Conservation (phyloP, 2,329 filamentous ascomycete species). For the Talaromyces sp. region DNA sequence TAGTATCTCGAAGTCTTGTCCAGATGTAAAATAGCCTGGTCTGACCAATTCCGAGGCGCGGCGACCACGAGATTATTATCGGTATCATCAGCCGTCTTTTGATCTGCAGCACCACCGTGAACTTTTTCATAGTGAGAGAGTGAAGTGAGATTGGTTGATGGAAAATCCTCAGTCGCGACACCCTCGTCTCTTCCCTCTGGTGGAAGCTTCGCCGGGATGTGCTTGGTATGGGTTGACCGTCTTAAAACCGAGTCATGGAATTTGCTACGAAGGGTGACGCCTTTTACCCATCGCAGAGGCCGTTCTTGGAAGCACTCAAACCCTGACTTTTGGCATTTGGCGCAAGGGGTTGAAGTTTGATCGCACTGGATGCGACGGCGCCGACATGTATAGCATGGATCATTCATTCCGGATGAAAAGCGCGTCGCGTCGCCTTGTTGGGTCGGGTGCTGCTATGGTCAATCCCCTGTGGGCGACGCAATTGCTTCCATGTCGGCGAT, state of each 20-base stretch:
- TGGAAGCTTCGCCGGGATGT: neutral
- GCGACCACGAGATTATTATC: neutral
- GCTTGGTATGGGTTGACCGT: neutral
- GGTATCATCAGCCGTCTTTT: neutral
- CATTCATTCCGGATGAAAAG: constrained; percentile 4
- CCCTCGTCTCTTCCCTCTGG: neutral
- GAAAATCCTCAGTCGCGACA: neutral
- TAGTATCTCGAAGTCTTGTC: constrained; percentile 21
- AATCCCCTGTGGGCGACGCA: neutral
- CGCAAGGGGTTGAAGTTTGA: constrained; percentile 22
- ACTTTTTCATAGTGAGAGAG: neutral
- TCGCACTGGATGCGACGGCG: constrained; percentile 31
- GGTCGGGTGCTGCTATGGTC: neutral
- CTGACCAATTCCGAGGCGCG: neutral
- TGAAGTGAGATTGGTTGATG: neutral
- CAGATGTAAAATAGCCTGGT: neutral
- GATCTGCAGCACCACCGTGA: neutral
- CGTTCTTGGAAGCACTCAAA: constrained; percentile 28
- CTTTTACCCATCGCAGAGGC: constrained; percentile 30
- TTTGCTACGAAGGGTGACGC: constrained; percentile 27
- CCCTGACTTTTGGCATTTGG: constrained; percentile 28
- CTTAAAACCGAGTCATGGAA: constrained; percentile 12
- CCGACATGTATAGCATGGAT: constrained; percentile 30
- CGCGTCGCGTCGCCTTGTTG: neutral
- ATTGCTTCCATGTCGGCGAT: neutral